Conservation (phyloP, 495 filamentous ascomycete species). For the Trichoderma erinaceum region DNA sequence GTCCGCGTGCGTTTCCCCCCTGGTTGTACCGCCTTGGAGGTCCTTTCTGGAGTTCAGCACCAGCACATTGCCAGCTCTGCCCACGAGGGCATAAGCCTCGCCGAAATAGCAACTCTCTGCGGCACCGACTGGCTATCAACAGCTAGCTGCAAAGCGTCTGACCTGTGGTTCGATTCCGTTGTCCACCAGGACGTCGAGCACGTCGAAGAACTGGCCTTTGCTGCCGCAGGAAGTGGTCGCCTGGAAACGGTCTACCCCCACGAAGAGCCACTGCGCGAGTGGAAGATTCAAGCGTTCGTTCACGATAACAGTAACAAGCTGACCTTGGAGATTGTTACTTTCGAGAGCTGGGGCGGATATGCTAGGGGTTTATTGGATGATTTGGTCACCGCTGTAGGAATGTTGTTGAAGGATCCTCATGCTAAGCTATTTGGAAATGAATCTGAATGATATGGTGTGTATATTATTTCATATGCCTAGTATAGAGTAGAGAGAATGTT, state of each 20-base stretch:
- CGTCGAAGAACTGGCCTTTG: slow-evolving; percentile 33
- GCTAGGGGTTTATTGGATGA: slow-evolving; percentile 32
- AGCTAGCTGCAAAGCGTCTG: not conserved
- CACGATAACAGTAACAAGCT: slow-evolving; percentile 28
- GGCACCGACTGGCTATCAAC: not conserved
- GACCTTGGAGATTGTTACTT: slow-evolving; percentile 39
- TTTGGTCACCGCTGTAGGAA: slow-evolving; percentile 26
- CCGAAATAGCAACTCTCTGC: slow-evolving; percentile 29
- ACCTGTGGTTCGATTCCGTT: slow-evolving; percentile 37
- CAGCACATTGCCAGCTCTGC: slow-evolving; percentile 34
- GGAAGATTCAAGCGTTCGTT: slow-evolving; percentile 42
- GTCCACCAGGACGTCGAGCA: slow-evolving; percentile 45
- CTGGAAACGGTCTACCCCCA: slow-evolving; percentile 41
- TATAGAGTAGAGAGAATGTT: not conserved
- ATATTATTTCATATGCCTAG: not conserved
- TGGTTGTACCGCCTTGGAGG: slow-evolving; percentile 25
- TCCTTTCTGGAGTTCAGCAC: slow-evolving; percentile 31
- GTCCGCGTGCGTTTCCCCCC: slow-evolving; percentile 30
- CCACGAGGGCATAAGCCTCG: slow-evolving; percentile 33
- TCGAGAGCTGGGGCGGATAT: slow-evolving; percentile 35
- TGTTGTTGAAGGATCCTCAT: slow-evolving; percentile 27
- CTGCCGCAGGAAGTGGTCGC: slow-evolving; percentile 21
- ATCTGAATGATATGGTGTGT: not conserved
- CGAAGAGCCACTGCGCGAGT: slow-evolving; percentile 39
- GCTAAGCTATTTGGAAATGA: slow-evolving; percentile 17